Evolutionary conservation across 1,139 yeast genomes (phyloP), one percentile per base, ranked within the genome.

Genomic region (Zygosaccharomyces pseudobailii): DNA sequence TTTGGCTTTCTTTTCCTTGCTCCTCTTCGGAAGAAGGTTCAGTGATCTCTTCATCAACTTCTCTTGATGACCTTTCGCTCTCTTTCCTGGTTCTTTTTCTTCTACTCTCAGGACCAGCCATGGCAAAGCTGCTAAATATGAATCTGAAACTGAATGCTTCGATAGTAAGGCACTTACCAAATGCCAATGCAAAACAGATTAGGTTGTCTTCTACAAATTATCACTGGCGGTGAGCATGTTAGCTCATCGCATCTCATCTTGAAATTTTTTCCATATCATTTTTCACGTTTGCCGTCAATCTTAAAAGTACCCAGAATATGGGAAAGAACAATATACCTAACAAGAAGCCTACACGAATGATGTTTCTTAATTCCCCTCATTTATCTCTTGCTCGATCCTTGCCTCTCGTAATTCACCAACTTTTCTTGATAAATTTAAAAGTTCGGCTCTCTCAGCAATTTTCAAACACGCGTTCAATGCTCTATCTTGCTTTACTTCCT

Each of bases 391-490:
- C 17, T 69, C 74, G 68, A 72, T 71, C 57, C 75, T 69, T 39
- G 75, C 74, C 58, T 85, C 94, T 57, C 89, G 73, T 42, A 85
- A 67, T 55, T 79, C 78, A 49, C 78, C 80, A 49, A 90, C 82
- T 61, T 79, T 80, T 49, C 77, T 79, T 1, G 88, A 89, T 57
- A 92, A 70, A 6, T 75, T 71, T 34, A 75, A 68, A 62, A 83
- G 74, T 46, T 84, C 89, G 60, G 86, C 80, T 56, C 96, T 77
- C 57, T 86, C 86, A 0, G 96, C 87, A 49, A 92, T 86, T 67
- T 85, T 85, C 22, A 79, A 72, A 1, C 97, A 96, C 0, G 96
- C 96, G 49, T 76, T 77, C 53, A 90, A 70, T 5, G 96, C 95
- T 56, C 84, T 81, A 53, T 84, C 90, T 53, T 82, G 84, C 57